Evolutionary conservation across 2,329 filamentous ascomycete species (phyloP).

Genomic region (Pseudocercospora fijiensis): DNA sequence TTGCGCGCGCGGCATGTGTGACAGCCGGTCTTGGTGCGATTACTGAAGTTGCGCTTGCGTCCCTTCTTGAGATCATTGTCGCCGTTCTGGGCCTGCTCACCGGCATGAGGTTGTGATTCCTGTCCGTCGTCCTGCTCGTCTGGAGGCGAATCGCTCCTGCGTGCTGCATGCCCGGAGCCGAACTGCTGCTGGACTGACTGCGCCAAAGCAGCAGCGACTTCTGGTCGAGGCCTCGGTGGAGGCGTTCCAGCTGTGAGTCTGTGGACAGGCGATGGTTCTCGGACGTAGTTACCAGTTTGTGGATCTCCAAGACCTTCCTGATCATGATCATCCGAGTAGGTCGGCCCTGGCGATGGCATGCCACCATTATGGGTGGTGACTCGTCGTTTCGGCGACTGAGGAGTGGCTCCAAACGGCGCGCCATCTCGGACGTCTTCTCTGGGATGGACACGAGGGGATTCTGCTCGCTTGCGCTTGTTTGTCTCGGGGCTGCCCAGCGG

Average conservation of each 20-base stretch:
- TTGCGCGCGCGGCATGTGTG: constrained; percentile 88
- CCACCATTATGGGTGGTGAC: constrained; percentile 5
- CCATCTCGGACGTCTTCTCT: constrained; percentile 8
- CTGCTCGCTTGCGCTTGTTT: constrained; percentile 32
- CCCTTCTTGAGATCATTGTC: constrained; percentile 53
- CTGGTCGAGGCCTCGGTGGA: constrained; percentile 27
- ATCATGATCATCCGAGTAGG: not conserved
- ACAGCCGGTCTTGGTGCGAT: constrained; percentile 92
- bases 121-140: constrained; percentile 40
- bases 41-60: constrained; percentile 80
- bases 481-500: constrained; percentile 3
- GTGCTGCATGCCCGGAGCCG: constrained; percentile 30
- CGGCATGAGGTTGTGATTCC: constrained; percentile 35
- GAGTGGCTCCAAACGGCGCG: not conserved
- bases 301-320: constrained; percentile 8
- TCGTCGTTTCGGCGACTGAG: constrained; percentile 29
- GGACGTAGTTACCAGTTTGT: not conserved
- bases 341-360: not conserved
- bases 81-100: constrained; percentile 10
- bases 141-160: constrained; percentile 34
- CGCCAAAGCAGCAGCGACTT: constrained; percentile 45
- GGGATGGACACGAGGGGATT: constrained; percentile 15
- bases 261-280: constrained; percentile 22
- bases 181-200: constrained; percentile 50
- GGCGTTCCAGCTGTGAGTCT: constrained; percentile 15